phyloP scores from a whole-genome alignment of 2,329 filamentous ascomycete genomes.

The Xylaria sp. region DNA sequence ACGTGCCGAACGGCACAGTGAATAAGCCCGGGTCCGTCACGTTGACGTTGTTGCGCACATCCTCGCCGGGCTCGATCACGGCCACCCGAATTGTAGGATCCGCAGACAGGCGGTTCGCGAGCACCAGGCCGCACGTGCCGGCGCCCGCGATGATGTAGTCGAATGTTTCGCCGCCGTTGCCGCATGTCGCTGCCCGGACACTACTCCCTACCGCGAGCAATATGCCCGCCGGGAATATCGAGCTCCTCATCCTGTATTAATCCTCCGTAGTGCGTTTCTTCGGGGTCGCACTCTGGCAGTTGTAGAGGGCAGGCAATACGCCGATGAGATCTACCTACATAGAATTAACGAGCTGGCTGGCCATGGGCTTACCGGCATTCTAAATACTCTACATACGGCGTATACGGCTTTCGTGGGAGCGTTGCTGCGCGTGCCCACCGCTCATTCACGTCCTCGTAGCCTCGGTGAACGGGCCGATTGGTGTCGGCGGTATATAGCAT shows the following conservation, averaged over 20 bases:
- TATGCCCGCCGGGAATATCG: neutral
- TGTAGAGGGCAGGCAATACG: too few relatives aligned
- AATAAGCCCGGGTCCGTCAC: constrained; percentile 49
- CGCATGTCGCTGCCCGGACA: constrained; percentile 13
- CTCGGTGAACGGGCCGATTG: constrained; percentile 29
- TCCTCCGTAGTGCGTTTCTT: neutral
- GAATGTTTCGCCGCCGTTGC: constrained; percentile 39
- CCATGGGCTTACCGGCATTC: neutral
- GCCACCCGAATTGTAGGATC: constrained; percentile 50
- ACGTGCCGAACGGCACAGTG: constrained; percentile 43
- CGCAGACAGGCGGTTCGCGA: constrained; percentile 53
- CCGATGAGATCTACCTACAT: neutral
- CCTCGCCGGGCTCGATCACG: constrained; percentile 53
- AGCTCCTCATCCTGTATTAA: constrained; percentile 17
- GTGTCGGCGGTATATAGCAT: neutral
- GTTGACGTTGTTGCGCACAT: constrained; percentile 51
- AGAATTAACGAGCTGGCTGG: neutral
- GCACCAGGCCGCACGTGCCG: constrained; percentile 52
- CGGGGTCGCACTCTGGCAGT: too few relatives aligned
- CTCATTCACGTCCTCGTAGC: constrained; percentile 5
- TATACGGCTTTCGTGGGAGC: too few relatives aligned
- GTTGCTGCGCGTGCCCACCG: too few relatives aligned
- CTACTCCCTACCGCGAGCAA: constrained; percentile 15
- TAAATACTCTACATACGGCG: neutral
- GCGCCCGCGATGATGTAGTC: constrained; percentile 56